Evolutionary conservation across 1,284 basidiomycete genomes (phyloP).

Genomic region (Marasmius oreades): DNA sequence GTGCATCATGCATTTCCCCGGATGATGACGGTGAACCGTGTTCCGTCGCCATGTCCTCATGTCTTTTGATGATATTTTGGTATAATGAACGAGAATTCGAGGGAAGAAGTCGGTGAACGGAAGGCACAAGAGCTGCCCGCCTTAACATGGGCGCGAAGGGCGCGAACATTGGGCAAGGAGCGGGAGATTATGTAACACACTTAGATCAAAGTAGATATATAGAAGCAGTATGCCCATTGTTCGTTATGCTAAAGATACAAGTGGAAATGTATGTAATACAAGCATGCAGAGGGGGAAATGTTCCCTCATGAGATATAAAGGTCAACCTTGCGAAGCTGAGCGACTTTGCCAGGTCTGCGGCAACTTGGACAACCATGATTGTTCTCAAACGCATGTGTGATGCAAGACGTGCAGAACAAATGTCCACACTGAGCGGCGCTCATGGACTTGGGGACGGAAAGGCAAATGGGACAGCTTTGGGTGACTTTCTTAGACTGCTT

Average conservation of each 20-base stretch:
- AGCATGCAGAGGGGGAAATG: too few species aligned
- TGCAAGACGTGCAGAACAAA: conserved; percentile 10
- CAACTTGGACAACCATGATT: conserved; percentile 7
- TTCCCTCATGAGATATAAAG: background rate
- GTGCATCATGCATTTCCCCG: too few species aligned
- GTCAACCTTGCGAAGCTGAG: conserved; percentile 8
- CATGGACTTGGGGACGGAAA: conserved; percentile 8
- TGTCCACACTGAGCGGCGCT: conserved; percentile 10
- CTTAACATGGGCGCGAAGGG: conserved; percentile 1
- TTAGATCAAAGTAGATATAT: too few species aligned
- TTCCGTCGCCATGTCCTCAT: background rate
- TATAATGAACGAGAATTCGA: background rate
- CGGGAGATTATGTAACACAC: too few species aligned
- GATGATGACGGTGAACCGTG: too few species aligned
- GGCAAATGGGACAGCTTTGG: conserved; percentile 9
- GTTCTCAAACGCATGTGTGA: conserved; percentile 7
- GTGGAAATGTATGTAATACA: too few species aligned
- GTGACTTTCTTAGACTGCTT: background rate
- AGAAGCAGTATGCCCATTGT: too few species aligned
- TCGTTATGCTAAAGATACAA: too few species aligned
- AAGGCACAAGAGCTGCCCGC: background rate
- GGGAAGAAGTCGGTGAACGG: background rate
- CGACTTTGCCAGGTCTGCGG: conserved; percentile 2
- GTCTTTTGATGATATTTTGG: background rate
- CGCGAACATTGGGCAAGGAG: too few species aligned